Conservation (phyloP, 2,329 filamentous ascomycete genomes). For the Septoria linicola region DNA sequence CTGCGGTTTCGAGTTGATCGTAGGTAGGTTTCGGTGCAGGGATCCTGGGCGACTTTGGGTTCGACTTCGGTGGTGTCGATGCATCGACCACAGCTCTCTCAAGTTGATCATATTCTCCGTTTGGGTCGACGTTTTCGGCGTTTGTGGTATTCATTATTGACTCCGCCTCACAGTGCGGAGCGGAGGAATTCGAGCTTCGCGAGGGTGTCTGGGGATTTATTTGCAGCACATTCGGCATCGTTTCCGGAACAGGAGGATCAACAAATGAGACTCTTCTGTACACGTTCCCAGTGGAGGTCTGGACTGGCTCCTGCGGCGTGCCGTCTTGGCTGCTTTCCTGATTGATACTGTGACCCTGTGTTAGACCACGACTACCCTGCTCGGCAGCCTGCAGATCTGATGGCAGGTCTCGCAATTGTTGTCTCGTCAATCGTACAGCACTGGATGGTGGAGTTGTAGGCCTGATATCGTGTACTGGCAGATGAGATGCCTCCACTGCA, state of each 20-base stretch:
- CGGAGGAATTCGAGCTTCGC: background rate
- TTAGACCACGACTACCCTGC: no score
- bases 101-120: constrained; percentile 25
- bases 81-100: constrained; percentile 29
- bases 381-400: constrained; percentile 5
- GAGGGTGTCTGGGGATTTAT: background rate
- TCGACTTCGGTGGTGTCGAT: constrained; percentile 22
- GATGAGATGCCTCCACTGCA: constrained; percentile 27
- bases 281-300: background rate
- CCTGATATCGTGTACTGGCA: constrained; percentile 23
- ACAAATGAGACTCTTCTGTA: background rate
- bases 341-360: background rate
- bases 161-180: background rate
- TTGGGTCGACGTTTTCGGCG: constrained; percentile 5
- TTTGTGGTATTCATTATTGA: background rate
- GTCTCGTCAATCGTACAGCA: constrained; percentile 16
- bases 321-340: background rate
- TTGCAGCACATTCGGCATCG: constrained; percentile 5
- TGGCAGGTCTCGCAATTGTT: constrained; percentile 11
- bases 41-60: constrained; percentile 14
- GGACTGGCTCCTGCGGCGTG: background rate
- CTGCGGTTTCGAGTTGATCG: constrained; percentile 31
- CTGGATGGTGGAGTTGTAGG: constrained; percentile 21
- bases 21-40: constrained; percentile 23
- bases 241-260: background rate